A percentile compares a stretch with the other conserved stretches of the same genome.
Conservation (phyloP, 768 basidiomycete genomes). For the Serendipita vermifera region DNA sequence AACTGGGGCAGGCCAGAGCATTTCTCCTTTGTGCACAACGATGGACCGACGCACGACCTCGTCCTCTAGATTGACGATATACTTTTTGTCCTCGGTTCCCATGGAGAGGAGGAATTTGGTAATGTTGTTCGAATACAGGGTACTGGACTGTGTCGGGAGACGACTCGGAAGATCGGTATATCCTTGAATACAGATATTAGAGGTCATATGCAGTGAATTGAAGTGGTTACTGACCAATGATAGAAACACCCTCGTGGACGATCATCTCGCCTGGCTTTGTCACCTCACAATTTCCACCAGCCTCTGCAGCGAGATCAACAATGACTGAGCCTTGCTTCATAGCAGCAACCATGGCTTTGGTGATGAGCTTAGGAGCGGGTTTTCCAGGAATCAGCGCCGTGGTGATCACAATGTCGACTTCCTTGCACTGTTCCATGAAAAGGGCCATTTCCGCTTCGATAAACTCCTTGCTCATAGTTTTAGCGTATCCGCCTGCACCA, state of each 20-base stretch:
- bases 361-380: constrained; percentile 77
- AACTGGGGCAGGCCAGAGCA: constrained; percentile 55
- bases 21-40: constrained; percentile 52
- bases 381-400: constrained; percentile 79
- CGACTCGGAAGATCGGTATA: constrained; percentile 81
- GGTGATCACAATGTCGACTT: constrained; percentile 81
- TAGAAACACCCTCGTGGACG: constrained; percentile 58
- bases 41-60: constrained; percentile 77
- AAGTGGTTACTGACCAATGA: constrained; percentile 44
- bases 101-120: constrained; percentile 80
- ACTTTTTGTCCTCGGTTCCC: constrained; percentile 40
- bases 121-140: constrained; percentile 83
- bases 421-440: constrained; percentile 77
- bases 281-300: constrained; percentile 80
- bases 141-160: constrained; percentile 78
- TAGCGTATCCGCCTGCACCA: constrained; percentile 75
- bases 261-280: constrained; percentile 62
- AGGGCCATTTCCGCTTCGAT: constrained; percentile 67
- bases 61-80: constrained; percentile 57
- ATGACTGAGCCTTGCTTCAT: constrained; percentile 89
- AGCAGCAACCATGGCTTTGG: constrained; percentile 72
- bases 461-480: constrained; percentile 83
- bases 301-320: constrained; percentile 76
- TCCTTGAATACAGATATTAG: constrained; percentile 32
- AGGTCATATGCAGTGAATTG: background rate